Percentiles rank a stretch among this genome's conserved stretches.
phyloP scores from a whole-genome alignment of 768 basidiomycete genomes.

The Hypsizygus marmoreus region DNA sequence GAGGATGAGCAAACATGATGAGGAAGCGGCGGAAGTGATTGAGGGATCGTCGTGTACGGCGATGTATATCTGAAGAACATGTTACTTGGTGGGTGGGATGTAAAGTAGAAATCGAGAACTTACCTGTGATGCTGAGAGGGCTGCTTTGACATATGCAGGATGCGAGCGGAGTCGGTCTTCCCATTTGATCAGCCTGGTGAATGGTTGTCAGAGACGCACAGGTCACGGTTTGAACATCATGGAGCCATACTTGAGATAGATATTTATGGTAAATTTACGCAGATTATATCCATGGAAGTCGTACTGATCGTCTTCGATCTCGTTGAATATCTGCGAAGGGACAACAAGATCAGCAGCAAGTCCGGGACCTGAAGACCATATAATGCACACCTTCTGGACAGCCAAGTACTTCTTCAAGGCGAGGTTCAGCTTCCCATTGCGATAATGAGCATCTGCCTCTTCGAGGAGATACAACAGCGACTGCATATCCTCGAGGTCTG shows the following conservation, averaged over 20 bases:
- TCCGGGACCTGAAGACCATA: not conserved
- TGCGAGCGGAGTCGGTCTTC: slow-evolving; percentile 80
- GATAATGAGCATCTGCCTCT: slow-evolving; percentile 72
- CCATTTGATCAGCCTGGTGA: slow-evolving; percentile 71
- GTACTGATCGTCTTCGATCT: slow-evolving; percentile 93
- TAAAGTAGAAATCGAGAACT: slow-evolving; percentile 1
- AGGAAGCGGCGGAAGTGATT: slow-evolving; percentile 45
- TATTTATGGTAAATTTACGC: slow-evolving; percentile 83
- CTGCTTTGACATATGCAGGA: slow-evolving; percentile 73
- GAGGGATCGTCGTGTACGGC: slow-evolving; percentile 70
- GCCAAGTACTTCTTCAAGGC: slow-evolving; percentile 86
- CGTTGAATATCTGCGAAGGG: slow-evolving; percentile 68
- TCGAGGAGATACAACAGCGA: slow-evolving; percentile 85
- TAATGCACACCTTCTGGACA: slow-evolving; percentile 62
- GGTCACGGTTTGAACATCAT: not conserved
- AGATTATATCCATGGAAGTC: slow-evolving; percentile 97
- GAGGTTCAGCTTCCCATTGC: slow-evolving; percentile 64
- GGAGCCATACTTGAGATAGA: slow-evolving; percentile 76
- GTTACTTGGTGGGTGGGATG: slow-evolving; percentile 8
- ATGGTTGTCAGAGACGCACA: slow-evolving; percentile 2
- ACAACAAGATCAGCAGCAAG: not conserved
- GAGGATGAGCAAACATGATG: slow-evolving; percentile 33
- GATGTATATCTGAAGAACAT: slow-evolving; percentile 64
- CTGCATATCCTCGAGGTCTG: slow-evolving; percentile 95
- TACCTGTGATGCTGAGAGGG: slow-evolving; percentile 71